Base-by-base conservation (phyloP, 163 green algal genomes). In the Scenedesmus sp. region DNA sequence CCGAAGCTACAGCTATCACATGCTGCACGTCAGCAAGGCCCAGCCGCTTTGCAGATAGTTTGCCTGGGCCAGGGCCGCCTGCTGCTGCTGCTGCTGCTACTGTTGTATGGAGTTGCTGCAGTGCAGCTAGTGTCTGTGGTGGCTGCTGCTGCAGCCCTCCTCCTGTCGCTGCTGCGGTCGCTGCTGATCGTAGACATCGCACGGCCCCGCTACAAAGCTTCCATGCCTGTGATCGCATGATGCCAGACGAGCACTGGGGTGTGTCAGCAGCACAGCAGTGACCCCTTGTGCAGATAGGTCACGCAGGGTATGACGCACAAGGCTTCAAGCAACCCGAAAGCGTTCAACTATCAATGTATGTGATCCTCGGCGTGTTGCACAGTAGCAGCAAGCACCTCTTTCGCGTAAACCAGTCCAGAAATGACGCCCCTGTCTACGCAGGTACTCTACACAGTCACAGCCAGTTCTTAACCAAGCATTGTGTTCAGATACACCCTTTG, bases 1-100 rank as follows among this genome's bases (percentile, higher is more conserved):
- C 97, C 7, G 95, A 98, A 0, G 96, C 94, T 8, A 99, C 96
- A 12, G 96, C 95, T 23, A 99, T 89, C 15, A 98, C 95, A 91
- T 96, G 93, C 62, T 96, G 64, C 15, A 98, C 96, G 0, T 94
- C 87, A 23, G 91, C 84, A 1, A 96, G 82, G 3, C 95, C 95
- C 12, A 96, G 87, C 8, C 94, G 91, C 2, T 59, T 26, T 6
- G 82, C 82, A 12, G 82, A 5, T 10, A 8, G 8, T 66, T 34
- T 87, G 56, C 82, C 18, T 15, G 82, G 55, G 4, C 20, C 82
- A 46, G 82, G 55, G 9, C 82, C 55, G 55, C 82, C 55, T 66
- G 20, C 55, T 54, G 82, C 82, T 54, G 82, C 82, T 87, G 82
- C 82, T 54, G 82, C 82, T 87, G 82, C 18, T 84, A 34, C 57